A percentile compares a stretch with the other conserved stretches of the same genome.
Conservation (phyloP, 2,329 filamentous ascomycete genomes). For the Colletotrichum sp. region DNA sequence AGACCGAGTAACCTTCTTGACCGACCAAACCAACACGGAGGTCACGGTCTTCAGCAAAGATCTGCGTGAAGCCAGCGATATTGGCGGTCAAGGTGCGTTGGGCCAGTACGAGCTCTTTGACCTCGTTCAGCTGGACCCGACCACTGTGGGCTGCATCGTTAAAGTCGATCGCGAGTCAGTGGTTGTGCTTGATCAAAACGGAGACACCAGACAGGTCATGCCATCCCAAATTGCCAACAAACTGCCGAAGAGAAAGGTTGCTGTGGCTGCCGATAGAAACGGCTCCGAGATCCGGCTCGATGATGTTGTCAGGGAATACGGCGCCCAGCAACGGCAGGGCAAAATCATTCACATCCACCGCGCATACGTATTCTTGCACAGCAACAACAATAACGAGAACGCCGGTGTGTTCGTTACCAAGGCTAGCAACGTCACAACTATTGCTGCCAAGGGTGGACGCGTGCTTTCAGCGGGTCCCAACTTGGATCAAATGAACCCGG, state of each 20-base stretch:
- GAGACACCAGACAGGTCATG: slow-evolving; percentile 79
- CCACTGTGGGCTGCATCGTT: slow-evolving; percentile 91
- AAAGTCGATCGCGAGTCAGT: slow-evolving; percentile 95
- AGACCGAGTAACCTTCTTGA: slow-evolving; percentile 90
- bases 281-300: slow-evolving; percentile 91
- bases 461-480: slow-evolving; percentile 73
- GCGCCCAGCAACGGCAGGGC: slow-evolving; percentile 83
- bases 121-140: slow-evolving; percentile 89
- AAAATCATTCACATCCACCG: slow-evolving; percentile 94
- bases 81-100: slow-evolving; percentile 82
- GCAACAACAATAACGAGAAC: slow-evolving; percentile 83
- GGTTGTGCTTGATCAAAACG: slow-evolving; percentile 88
- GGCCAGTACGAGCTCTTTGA: slow-evolving; percentile 93
- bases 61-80: slow-evolving; percentile 89
- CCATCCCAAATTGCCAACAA: slow-evolving; percentile 93
- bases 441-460: slow-evolving; percentile 92
- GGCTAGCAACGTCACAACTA: slow-evolving; percentile 83
- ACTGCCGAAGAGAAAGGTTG: slow-evolving; percentile 79
- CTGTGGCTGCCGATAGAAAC: slow-evolving; percentile 90
- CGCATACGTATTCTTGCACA: slow-evolving; percentile 90
- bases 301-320: slow-evolving; percentile 89
- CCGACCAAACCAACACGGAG: slow-evolving; percentile 90
- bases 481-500: slow-evolving; percentile 90
- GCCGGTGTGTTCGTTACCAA: slow-evolving; percentile 88
- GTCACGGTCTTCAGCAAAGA: slow-evolving; percentile 99